Base-by-base conservation (phyloP, 495 filamentous ascomycete genomes). In the Extremus antarcticus region DNA sequence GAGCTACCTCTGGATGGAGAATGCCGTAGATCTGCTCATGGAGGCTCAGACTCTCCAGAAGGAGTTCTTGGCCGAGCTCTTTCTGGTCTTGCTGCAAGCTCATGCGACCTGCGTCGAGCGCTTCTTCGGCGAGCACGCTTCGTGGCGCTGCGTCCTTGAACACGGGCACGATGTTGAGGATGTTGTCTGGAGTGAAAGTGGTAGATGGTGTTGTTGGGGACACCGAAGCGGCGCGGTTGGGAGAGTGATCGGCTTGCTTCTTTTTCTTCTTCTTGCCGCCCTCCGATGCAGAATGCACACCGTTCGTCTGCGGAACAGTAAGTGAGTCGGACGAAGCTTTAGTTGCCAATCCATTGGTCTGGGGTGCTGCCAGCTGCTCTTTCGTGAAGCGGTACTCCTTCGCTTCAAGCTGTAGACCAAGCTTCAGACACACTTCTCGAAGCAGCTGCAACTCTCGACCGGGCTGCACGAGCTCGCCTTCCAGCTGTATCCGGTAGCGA, bases 21-120 rank as follows among this genome's bases (percentile, higher is more conserved):
- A 96, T 90, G 54, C 94, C 94, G 64, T 99, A 99, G 64, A 99
- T 96, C 70, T 99, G 94, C 72, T 99, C 94, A 64, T 99, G 89
- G 25, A 99, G 77, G 46, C 92, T 94, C 57, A 99, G 76, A 20
- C 90, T 95, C 68, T 99, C 94, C 45, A 97, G 75, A 38, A 99
- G 79, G 49, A 99, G 80, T 68, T 97, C 92, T 72, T 95, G 91
- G 50, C 94, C 94, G 47, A 97, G 78, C 68, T 95, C 91, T 73
- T 90, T 90, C 72, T 97, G 87, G 65, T 88, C 85, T 66, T 96
- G 90, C 68, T 88, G 82, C 64, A 99, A 83, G 39, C 90, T 95
- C 63, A 96, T 90, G 38, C 90, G 86, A 19, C 92, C 94, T 48
- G 89, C 94, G 70, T 97, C 94, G 51, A 97, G 73, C 23, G 94